A percentile compares a stretch with the other conserved stretches of the same genome.
phyloP scores from a whole-genome alignment of 163 green algal genomes.

The Scenedesmus sp. region DNA sequence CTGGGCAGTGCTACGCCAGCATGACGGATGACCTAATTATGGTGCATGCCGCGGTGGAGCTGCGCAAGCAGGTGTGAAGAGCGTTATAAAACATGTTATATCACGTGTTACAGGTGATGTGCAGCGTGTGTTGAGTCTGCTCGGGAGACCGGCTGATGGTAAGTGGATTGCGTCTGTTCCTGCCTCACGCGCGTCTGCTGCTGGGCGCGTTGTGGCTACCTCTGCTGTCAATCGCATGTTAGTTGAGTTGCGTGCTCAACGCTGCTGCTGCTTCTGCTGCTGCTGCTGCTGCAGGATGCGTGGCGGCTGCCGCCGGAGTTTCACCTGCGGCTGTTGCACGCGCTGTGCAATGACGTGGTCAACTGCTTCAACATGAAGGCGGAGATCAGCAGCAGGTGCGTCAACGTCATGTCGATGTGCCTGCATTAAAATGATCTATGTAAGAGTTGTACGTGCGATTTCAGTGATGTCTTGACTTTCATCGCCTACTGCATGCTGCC shows the following conservation, averaged over 20 bases:
- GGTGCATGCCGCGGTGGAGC: background rate
- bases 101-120: no score
- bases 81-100: no score
- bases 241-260: background rate
- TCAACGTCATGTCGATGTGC: no score
- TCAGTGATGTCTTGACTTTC: no score
- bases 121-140: background rate
- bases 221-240: background rate
- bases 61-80: background rate
- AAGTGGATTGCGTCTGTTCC: background rate
- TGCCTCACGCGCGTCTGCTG: background rate
- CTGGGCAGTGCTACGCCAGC: no score
- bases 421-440: no score
- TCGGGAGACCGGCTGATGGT: background rate
- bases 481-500: no score
- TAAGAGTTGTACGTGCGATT: no score
- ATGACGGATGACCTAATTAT: no score
- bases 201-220: background rate
- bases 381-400: slow-evolving; percentile 63
- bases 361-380: slow-evolving; percentile 66
- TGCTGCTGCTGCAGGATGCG: slow-evolving; percentile 26
- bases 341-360: slow-evolving; percentile 81
- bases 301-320: slow-evolving; percentile 55
- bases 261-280: background rate
- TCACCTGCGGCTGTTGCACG: slow-evolving; percentile 76